Evolutionary conservation across 768 basidiomycete species (phyloP).

Genomic region (Tricholoma sp.): DNA sequence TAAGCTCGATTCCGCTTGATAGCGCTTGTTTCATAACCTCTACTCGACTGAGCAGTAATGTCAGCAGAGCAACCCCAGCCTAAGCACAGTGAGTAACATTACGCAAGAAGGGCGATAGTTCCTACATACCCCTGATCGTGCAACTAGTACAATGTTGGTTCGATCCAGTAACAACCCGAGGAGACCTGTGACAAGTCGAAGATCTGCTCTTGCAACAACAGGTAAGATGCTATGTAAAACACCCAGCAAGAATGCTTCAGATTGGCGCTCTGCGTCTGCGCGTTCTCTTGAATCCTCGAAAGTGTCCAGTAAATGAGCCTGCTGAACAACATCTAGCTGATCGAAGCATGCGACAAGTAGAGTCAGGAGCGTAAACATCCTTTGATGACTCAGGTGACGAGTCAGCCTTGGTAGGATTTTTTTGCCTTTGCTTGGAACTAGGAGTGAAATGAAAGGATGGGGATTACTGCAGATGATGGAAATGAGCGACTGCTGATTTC

Average conservation of each 20-base stretch:
- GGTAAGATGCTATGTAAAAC: slow-evolving; percentile 85
- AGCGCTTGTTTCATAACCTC: slow-evolving; percentile 82
- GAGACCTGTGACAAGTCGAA: slow-evolving; percentile 83
- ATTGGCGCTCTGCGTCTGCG: slow-evolving; percentile 78
- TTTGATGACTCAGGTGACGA: slow-evolving; percentile 71
- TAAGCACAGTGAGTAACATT: slow-evolving; percentile 22
- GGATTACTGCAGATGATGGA: slow-evolving; percentile 54
- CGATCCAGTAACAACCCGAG: slow-evolving; percentile 78
- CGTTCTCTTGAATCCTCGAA: slow-evolving; percentile 57
- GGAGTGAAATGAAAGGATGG: slow-evolving; percentile 93
- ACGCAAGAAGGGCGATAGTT: not conserved
- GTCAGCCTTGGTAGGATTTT: slow-evolving; percentile 84
- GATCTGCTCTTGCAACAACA: slow-evolving; percentile 70
- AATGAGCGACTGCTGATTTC: not conserved
- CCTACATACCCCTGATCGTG: slow-evolving; percentile 71
- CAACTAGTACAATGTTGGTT: slow-evolving; percentile 66
- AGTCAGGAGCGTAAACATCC: slow-evolving; percentile 84
- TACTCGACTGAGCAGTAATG: slow-evolving; percentile 88
- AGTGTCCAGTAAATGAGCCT: slow-evolving; percentile 69
- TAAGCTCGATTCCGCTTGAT: slow-evolving; percentile 42
- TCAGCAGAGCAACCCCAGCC: slow-evolving; percentile 91
- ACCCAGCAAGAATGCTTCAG: slow-evolving; percentile 81
- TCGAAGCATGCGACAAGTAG: slow-evolving; percentile 92
- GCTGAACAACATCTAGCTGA: slow-evolving; percentile 85
- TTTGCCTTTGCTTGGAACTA: slow-evolving; percentile 89